Conservation (phyloP, 1,139 yeast species). For the Lodderomyces margitis region DNA sequence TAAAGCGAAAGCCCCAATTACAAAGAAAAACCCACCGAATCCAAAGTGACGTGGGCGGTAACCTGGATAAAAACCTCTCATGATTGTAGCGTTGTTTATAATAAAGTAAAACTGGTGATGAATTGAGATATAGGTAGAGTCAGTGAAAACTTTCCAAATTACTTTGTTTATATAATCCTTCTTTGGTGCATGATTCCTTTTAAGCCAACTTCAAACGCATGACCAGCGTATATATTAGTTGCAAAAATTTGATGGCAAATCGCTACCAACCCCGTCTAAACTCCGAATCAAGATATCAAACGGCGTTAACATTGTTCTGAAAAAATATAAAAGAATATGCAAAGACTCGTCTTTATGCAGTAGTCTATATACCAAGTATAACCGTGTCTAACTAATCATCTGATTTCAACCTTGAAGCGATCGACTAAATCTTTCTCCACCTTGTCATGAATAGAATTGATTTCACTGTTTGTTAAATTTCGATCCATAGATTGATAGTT, state of each 20-base stretch:
- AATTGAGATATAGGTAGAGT: background rate
- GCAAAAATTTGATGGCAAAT: background rate
- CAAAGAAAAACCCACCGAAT: slow-evolving; percentile 9
- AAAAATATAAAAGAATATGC: no score
- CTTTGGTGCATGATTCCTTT: background rate
- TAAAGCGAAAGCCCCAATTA: slow-evolving; percentile 9
- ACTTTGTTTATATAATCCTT: no score
- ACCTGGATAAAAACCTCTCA: slow-evolving; percentile 7
- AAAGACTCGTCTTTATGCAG: no score
- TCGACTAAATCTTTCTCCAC: slow-evolving; percentile 57
- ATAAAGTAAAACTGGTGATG: no score
- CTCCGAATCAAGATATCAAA: no score
- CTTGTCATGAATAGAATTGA: slow-evolving; percentile 64
- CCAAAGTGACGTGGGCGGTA: slow-evolving; percentile 9
- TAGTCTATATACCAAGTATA: no score
- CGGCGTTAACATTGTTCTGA: no score
- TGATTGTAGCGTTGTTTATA: background rate
- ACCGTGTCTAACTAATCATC: slow-evolving; percentile 34
- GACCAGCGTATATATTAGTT: no score
- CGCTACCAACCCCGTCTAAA: slow-evolving; percentile 2
- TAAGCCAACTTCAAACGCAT: background rate
- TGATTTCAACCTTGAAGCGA: slow-evolving; percentile 58
- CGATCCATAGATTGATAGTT: slow-evolving; percentile 96
- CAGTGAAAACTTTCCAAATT: background rate
- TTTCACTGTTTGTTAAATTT: slow-evolving; percentile 76